Base-by-base conservation (phyloP, 257 asterid genomes). In the Echites panduratus region DNA sequence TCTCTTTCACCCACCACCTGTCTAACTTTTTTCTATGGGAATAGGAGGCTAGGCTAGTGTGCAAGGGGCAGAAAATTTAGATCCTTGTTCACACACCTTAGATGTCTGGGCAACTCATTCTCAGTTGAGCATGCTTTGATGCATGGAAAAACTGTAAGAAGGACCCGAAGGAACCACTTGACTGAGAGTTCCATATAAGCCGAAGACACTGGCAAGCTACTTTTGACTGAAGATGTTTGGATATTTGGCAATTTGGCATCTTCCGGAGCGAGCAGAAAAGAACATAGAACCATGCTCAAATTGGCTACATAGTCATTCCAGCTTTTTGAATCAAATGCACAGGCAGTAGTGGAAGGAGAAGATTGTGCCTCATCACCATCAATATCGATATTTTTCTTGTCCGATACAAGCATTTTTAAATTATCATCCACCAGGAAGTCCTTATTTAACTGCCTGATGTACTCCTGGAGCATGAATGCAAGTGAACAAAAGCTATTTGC, bases 401-500 rank as follows among this genome's bases (percentile, higher is more conserved):
- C 80, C 35, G 83, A 77, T 61, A 76, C 82, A 77, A 68, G 27
- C 43, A 63, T 38, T 67, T 82, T 75, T 73, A 73, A 68, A 77
- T 63, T 62, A 68, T 81, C 83, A 54, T 58, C 72, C 78, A 67
- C 78, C 41, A 74, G 71, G 19, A 76, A 82, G 68, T 72, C 79
- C 70, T 78, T 82, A 71, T 50, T 68, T 47, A 69, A 70, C 72
- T 65, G 76, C 73, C 80, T 82, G 68, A 32, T 20, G 81, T 83
- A 83, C 74, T 90, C 97, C 81, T 92, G 99, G 82, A 95, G 84
- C 89, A 86, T 85, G 84, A 91, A 91, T 45, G 97, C 91, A 14
- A 90, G 89, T n/a, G 99, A 91, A 82, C 97, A 92, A 79, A 95
- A 95, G 86, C 97, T 91, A 85, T 95, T 95, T 44, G 99, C 96